phyloP scores from a whole-genome alignment of 202 grass and related monocot species.

The Carex arenaria region DNA sequence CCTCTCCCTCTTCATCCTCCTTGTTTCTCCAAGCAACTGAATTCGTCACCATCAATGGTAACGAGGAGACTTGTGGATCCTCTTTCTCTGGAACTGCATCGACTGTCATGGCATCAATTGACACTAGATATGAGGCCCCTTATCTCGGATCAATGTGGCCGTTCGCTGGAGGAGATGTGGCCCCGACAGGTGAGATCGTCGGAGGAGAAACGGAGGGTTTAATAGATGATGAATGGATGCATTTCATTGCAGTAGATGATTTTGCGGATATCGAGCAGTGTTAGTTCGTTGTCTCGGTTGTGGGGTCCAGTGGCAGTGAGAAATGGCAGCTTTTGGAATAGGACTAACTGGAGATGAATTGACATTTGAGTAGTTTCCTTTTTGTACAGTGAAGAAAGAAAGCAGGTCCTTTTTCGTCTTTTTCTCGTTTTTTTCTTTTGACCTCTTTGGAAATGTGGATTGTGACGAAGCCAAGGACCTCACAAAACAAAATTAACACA shows the following conservation, averaged over 20 bases:
- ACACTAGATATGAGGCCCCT: slow-evolving; percentile 38
- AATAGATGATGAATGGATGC: neutral
- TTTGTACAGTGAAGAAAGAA: slow-evolving; percentile 21
- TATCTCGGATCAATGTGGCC: slow-evolving; percentile 39
- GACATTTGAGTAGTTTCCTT: neutral
- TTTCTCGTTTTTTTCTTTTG: neutral
- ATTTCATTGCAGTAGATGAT: slow-evolving; percentile 29
- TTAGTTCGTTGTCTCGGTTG: neutral
- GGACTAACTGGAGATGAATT: slow-evolving; percentile 11
- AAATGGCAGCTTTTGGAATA: neutral
- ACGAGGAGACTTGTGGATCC: slow-evolving; percentile 86
- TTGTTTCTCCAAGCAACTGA: neutral
- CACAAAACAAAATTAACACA: neutral
- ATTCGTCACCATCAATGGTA: slow-evolving; percentile 77
- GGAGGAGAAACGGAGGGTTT: neutral
- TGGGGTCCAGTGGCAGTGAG: slow-evolving; percentile 16
- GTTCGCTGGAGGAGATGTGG: slow-evolving; percentile 18
- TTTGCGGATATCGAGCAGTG: slow-evolving; percentile 40
- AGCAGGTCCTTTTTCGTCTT: slow-evolving; percentile 5
- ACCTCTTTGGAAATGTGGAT: neutral
- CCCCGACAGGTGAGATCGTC: neutral
- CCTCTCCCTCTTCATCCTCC: neutral
- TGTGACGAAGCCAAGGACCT: neutral
- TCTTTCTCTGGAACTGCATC: slow-evolving; percentile 70
- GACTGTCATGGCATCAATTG: slow-evolving; percentile 75